phyloP scores from a whole-genome alignment of 257 asterid species.

The Scutellaria galericulata region DNA sequence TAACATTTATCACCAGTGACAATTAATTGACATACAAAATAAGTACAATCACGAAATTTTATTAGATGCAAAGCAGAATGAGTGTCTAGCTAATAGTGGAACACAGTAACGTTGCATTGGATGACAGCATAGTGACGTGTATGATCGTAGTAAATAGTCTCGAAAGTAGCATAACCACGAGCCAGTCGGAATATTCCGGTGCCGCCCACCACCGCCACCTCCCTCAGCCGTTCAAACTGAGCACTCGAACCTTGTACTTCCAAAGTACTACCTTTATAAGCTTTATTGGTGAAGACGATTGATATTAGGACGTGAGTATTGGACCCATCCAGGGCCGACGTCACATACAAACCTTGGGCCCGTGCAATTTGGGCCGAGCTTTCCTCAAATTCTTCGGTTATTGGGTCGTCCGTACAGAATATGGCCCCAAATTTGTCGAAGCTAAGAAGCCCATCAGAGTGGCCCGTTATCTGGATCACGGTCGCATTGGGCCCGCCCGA shows the following conservation, averaged over 20 bases:
- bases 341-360: constrained; percentile 57
- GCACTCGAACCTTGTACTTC: constrained; percentile 58
- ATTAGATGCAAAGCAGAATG: no score
- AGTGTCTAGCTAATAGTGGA: constrained; percentile 32
- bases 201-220: constrained; percentile 67
- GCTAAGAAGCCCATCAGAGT: constrained; percentile 33
- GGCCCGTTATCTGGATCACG: constrained; percentile 45
- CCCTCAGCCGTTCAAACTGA: constrained; percentile 56
- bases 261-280: constrained; percentile 51
- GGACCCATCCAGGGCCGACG: constrained; percentile 62
- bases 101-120: constrained; percentile 45
- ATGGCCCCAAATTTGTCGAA: constrained; percentile 55
- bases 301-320: constrained; percentile 54
- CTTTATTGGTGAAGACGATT: constrained; percentile 44
- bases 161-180: constrained; percentile 56
- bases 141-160: constrained; percentile 50
- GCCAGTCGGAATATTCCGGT: constrained; percentile 62
- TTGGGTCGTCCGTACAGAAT: constrained; percentile 53
- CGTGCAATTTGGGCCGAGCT: constrained; percentile 46
- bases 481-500: constrained; percentile 58
- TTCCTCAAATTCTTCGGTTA: constrained; percentile 41
- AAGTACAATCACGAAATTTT: not conserved
- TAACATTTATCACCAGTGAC: not conserved
- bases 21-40: not conserved
- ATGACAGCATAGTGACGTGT: constrained; percentile 43